A percentile compares a stretch with the other conserved stretches of the same genome.
These are phyloP conservation scores for Cephalotrichum gorgonifer DNA, from an alignment of 2,329 filamentous ascomycete genomes.

Conservation along the genomic window DNA sequence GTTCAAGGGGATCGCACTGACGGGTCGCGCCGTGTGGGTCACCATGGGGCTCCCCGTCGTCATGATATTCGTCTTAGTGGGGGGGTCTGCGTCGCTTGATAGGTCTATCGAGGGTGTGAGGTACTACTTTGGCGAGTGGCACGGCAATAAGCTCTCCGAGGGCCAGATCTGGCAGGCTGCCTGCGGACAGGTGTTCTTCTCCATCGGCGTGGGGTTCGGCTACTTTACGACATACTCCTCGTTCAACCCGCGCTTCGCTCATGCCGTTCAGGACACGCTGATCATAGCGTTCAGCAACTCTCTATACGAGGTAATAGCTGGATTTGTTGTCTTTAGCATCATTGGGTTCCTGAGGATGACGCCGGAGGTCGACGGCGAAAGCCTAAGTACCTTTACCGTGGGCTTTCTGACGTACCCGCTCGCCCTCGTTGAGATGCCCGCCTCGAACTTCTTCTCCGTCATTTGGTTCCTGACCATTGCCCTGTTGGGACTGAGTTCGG, in stretches of 20 bases:
- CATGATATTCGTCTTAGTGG: constrained; percentile 40
- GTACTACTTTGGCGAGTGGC: constrained; percentile 27
- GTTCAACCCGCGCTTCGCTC: constrained; percentile 41
- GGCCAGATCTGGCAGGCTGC: constrained; percentile 43
- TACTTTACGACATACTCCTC: constrained; percentile 46
- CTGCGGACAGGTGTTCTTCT: constrained; percentile 32
- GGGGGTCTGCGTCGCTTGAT: constrained; percentile 35
- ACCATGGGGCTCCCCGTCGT: constrained; percentile 46
- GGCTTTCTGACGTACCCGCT: constrained; percentile 43
- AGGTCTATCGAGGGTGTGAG: constrained; percentile 38
- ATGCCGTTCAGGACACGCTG: constrained; percentile 42
- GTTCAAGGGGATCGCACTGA: constrained; percentile 43
- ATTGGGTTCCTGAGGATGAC: constrained; percentile 29
- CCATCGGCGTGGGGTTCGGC: constrained; percentile 39
- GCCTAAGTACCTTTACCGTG: constrained; percentile 39
- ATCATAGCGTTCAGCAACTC: constrained; percentile 43
- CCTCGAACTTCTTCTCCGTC: constrained; percentile 42
- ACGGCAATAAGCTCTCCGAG: constrained; percentile 31
- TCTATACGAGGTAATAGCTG: constrained; percentile 36
- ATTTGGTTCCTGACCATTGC: constrained; percentile 43
- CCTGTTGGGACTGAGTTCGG: constrained; percentile 41
- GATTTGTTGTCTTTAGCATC: constrained; percentile 35
- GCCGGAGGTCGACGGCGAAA: constrained; percentile 15
- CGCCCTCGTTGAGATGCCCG: constrained; percentile 43
- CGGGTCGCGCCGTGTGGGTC: constrained; percentile 43